These are phyloP conservation scores for Crucibulum laeve DNA, from an alignment of 768 basidiomycete species.

Conservation along the genomic window DNA sequence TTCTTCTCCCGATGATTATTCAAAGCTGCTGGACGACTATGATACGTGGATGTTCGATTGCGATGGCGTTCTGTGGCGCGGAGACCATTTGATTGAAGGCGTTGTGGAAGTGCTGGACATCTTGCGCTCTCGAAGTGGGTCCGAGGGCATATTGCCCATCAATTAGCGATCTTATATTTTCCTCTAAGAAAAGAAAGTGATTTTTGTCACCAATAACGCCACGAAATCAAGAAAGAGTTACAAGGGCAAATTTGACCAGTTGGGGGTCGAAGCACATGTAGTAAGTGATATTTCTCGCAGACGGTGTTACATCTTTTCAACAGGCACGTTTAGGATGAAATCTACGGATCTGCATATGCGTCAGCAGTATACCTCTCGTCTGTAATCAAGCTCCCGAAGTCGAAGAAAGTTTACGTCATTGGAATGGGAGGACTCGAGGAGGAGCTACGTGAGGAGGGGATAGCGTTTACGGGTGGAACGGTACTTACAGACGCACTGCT, in stretches of 20 bases:
- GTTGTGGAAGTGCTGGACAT: conserved; percentile 69
- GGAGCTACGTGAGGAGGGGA: conserved; percentile 85
- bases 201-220: conserved; percentile 98
- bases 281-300: conserved; percentile 40
- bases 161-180: conserved; percentile 5
- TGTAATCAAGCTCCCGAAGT: conserved; percentile 82
- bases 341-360: conserved; percentile 90
- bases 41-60: conserved; percentile 98
- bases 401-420: conserved; percentile 94
- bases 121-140: conserved; percentile 69
- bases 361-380: conserved; percentile 75
- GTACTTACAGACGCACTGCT: conserved; percentile 32
- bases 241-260: conserved; percentile 87
- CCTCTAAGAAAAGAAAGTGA: conserved; percentile 65
- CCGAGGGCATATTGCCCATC: not conserved
- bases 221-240: conserved; percentile 86
- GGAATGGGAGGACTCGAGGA: conserved; percentile 91
- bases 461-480: conserved; percentile 78
- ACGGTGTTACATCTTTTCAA: conserved; percentile 1
- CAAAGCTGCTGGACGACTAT: conserved; percentile 53
- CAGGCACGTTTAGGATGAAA: conserved; percentile 70
- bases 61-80: conserved; percentile 93
- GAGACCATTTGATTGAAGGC: conserved; percentile 74
- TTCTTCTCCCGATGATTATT: conserved; percentile 40
- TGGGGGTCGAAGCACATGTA: conserved; percentile 80